Conservation (phyloP, 805 yeast species). For the Ogataea methylovora region DNA sequence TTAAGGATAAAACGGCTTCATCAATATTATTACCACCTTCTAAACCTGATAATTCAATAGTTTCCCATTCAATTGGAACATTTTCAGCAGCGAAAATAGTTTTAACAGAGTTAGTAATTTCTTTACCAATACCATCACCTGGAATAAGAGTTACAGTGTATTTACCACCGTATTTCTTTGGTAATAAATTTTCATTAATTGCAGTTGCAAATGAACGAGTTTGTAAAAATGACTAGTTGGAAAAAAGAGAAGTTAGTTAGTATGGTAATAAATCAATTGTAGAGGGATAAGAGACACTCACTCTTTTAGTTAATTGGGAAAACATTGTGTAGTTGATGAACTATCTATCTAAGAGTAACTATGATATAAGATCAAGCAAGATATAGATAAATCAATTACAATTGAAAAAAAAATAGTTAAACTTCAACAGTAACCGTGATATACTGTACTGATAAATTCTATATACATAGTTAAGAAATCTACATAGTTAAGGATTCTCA, state of each 20-base stretch:
- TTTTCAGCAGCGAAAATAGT: slow-evolving; percentile 80
- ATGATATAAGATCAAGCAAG: no score
- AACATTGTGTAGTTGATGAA: background rate
- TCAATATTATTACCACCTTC: slow-evolving; percentile 46
- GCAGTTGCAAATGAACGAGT: slow-evolving; percentile 25
- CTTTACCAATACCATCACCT: slow-evolving; percentile 97
- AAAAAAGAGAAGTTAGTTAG: background rate
- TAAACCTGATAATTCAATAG: slow-evolving; percentile 58
- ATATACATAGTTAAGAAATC: no score
- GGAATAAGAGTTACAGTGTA: slow-evolving; percentile 93
- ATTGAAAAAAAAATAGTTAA: no score
- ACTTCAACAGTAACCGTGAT: no score
- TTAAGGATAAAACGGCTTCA: slow-evolving; percentile 83
- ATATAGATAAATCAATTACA: no score
- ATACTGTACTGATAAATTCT: no score
- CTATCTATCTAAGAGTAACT: no score
- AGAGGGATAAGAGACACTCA: background rate
- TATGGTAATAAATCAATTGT: no score
- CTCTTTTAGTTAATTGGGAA: background rate
- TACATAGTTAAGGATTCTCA: no score
- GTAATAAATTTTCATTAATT: slow-evolving; percentile 33
- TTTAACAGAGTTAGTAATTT: slow-evolving; percentile 89
- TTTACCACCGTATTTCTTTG: slow-evolving; percentile 91
- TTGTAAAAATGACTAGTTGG: slow-evolving; percentile 1
- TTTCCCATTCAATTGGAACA: slow-evolving; percentile 93